Evolutionary conservation across 192 early-diverging fungal species (phyloP), one percentile per base, ranked within the genome.

Genomic region (Coemansia sp.): DNA sequence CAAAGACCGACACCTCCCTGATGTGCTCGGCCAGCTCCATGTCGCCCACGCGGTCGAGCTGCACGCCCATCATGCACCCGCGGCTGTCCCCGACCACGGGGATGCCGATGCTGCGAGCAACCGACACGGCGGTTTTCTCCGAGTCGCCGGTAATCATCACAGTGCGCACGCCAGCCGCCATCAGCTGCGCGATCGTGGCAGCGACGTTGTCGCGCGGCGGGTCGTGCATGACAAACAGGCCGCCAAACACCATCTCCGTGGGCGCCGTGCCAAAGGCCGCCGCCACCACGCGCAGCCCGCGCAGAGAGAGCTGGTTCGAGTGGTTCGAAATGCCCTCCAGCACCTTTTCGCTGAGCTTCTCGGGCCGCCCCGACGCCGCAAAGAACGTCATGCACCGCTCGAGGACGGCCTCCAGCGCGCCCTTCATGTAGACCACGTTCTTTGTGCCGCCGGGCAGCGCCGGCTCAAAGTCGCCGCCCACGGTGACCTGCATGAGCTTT

Each of bases 101-200:
- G 41, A 99, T 95, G 23, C 94, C 93, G 33, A 96, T 84, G 62
- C 88, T 84, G 41, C 88, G 85, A 2, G 96, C 94, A 77, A 99
- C 96, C 2, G 94, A 89, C 16, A 90, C 69, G 0, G 96, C 96
- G 0, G 96, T 99, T 12, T 86, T 92, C 62, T 89, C 92, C 23
- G 94, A 92, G 75, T 99, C 97, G 60, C 97, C 97, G 0, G 97
- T 99, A 34, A 99, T 95, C 95, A 99, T 98, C n/a, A 96, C 85
- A 2, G 95, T 85, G 66, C 90, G 88, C 14, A 99, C 94, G 26
- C 93, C 94, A 47, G 92, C 90, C 14, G 83, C 64, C 56, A 89
- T 77, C 43, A 96, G 75, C 36, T 78, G 80, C 14, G 80, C 67
- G n/a, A 97, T 91, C 3, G 94, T 88, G 11, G 85, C 80, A n/a